phyloP scores from a whole-genome alignment of 768 basidiomycete species.

The Suillus decipiens region DNA sequence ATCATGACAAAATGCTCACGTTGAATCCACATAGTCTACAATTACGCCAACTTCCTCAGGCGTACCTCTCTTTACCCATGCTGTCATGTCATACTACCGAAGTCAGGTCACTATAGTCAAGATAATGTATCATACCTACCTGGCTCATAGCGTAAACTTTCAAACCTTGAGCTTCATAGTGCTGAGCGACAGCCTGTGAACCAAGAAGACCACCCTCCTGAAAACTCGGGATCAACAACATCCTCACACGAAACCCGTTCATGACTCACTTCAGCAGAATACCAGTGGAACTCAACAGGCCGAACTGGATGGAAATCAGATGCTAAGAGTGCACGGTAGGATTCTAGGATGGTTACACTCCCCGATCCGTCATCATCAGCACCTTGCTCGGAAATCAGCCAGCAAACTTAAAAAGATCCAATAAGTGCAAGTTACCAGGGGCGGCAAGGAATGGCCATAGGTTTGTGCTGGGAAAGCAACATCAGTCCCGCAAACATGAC shows the following conservation, averaged over 20 bases:
- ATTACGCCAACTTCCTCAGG: conserved; percentile 82
- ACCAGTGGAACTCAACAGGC: conserved; percentile 54
- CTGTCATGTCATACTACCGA: conserved; percentile 86
- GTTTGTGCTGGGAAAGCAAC: conserved; percentile 53
- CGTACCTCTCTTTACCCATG: conserved; percentile 87
- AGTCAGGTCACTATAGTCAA: not conserved
- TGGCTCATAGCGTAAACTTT: conserved; percentile 35
- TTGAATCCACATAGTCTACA: conserved; percentile 75
- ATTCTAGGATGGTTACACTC: conserved; percentile 46
- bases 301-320: conserved; percentile 42
- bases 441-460: conserved; percentile 77
- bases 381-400: conserved; percentile 23
- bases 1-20: conserved; percentile 39
- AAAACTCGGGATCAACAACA: conserved; percentile 8
- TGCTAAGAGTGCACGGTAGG: conserved; percentile 43
- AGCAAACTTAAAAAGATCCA: not conserved
- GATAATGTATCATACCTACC: conserved; percentile 17
- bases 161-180: conserved; percentile 50
- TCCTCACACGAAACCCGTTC: not conserved
- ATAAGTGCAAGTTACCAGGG: conserved; percentile 51
- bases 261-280: conserved; percentile 40
- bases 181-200: conserved; percentile 83
- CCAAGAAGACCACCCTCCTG: conserved; percentile 84
- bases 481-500: conserved; percentile 4
- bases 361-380: conserved; percentile 50